Percentiles rank a stretch among this genome's conserved stretches.
Conservation (phyloP, 306 rosid genomes). For the Prunus mira region DNA sequence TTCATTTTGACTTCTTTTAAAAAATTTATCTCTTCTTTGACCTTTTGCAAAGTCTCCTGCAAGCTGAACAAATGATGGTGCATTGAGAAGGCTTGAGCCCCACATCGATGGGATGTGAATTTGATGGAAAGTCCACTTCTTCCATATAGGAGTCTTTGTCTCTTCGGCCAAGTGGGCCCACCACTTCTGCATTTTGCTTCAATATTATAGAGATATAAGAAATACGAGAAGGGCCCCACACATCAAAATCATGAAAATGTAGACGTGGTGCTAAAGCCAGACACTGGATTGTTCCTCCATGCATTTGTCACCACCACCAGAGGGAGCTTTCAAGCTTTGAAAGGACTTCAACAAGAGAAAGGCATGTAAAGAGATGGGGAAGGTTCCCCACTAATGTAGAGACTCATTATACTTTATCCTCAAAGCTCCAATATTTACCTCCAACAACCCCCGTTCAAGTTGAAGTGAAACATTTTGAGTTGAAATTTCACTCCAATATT, state of each 20-base stretch:
- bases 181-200: conserved; percentile 29
- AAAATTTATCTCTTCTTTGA: too few species aligned
- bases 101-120: conserved; percentile 25
- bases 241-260: conserved; percentile 37
- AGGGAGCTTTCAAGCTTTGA: background rate
- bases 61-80: conserved; percentile 26
- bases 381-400: background rate
- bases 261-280: conserved; percentile 45
- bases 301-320: conserved; percentile 29
- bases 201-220: conserved; percentile 5
- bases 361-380: background rate
- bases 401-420: background rate
- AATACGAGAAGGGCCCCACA: conserved; percentile 14
- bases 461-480: background rate
- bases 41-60: background rate
- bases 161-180: conserved; percentile 19
- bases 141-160: background rate
- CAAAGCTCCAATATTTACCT: background rate
- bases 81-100: conserved; percentile 18
- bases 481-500: background rate
- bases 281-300: conserved; percentile 62
- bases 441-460: background rate
- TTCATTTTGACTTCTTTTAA: too few species aligned
- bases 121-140: conserved; percentile 20
- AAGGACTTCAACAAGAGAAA: background rate